Percentiles rank a stretch among this genome's conserved stretches.
Evolutionary conservation across 2,329 filamentous ascomycete species (phyloP).

Genomic region (Hypoxylon rubiginosum): DNA sequence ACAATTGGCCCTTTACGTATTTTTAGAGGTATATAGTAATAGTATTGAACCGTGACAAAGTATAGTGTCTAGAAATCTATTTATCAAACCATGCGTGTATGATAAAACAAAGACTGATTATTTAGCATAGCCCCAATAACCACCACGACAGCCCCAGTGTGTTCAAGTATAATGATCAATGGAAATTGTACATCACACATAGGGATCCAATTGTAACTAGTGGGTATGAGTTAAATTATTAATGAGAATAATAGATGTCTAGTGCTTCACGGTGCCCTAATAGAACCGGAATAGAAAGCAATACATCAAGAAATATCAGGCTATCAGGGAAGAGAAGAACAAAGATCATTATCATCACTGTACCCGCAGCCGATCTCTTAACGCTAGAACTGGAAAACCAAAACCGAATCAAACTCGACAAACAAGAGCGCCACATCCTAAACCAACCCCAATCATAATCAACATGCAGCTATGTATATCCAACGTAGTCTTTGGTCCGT

Average conservation of each 20-base stretch:
- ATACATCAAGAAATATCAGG: not conserved
- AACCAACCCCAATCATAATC: not conserved
- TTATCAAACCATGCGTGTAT: too few species aligned
- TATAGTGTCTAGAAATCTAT: too few species aligned
- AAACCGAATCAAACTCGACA: not conserved
- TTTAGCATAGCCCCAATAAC: not conserved
- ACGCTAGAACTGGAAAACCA: slow-evolving; percentile 2
- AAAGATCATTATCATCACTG: slow-evolving; percentile 29
- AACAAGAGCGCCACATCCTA: not conserved
- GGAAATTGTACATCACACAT: too few species aligned
- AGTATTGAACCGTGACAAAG: not conserved
- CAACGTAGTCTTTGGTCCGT: not conserved
- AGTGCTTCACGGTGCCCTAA: not conserved
- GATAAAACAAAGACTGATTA: not conserved
- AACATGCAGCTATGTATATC: slow-evolving; percentile 11
- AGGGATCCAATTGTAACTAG: not conserved
- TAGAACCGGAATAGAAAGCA: not conserved
- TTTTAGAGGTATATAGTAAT: too few species aligned
- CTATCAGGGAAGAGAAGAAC: slow-evolving; percentile 19
- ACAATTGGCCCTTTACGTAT: not conserved
- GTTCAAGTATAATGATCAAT: not conserved
- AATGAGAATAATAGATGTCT: not conserved
- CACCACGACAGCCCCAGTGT: not conserved
- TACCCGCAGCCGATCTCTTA: slow-evolving; percentile 7
- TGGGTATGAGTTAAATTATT: not conserved